Base-by-base conservation (phyloP, 1,284 basidiomycete species). In the Cystobasidium pallidum region DNA sequence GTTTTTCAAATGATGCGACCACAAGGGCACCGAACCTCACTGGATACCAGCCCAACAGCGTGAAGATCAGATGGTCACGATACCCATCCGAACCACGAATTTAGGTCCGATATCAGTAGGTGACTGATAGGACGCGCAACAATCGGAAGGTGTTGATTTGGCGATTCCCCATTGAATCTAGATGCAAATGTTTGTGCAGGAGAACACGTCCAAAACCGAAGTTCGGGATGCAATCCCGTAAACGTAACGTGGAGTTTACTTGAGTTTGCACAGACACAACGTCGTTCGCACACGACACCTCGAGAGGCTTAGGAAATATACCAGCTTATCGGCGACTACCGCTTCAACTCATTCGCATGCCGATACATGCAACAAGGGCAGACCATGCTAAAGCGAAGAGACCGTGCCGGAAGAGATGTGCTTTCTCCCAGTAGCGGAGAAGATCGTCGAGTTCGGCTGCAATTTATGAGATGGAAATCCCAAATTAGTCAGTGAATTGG, bases 171-270 rank as follows among this genome's bases (percentile, higher is more conserved):
- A 54, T 11, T 47, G n/a, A n/a, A n/a, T 30, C n/a, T 43, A 71
- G 68, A 71, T 71, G 68, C 68, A 71, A 45, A 30, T 71, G 28
- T 64, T 62, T 41, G 68, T 71, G 15, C 68, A 64, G 19, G 68
- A 71, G 24, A 71, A 63, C 28, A 52, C 55, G 8, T 41, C 36
- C 13, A 71, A 71, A 28, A 58, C 2, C 32, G 52, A 59, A 57
- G 32, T 58, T 67, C 47, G 28, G 1, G 64, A 51, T 24, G 36
- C 36, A n/a, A n/a, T 57, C 3, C 30, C 54, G 28, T 57, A 10
- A 36, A 6, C 4, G 30, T 6, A 34, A 17, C 30, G n/a, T 10
- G 8, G 54, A 4, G 28, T 34, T 15, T n/a, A n/a, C n/a, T n/a
- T n/a, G n/a, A n/a, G n/a, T n/a, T n/a, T n/a, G n/a, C n/a, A n/a